Base-by-base conservation (phyloP, 2,329 filamentous ascomycete genomes). In the Phialemonium atrogriseum region DNA sequence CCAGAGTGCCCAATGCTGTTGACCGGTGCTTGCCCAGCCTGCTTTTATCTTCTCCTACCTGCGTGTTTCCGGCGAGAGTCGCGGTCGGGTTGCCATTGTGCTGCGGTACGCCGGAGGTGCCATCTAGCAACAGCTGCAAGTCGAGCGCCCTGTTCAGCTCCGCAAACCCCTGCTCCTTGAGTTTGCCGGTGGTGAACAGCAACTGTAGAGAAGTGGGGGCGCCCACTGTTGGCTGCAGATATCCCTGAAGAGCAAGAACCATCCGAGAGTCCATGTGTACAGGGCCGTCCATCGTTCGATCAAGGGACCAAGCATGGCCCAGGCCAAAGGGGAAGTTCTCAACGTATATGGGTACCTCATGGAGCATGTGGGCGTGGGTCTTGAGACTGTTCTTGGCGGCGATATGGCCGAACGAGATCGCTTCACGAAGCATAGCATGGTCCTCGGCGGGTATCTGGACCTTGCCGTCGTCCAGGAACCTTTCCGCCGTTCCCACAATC, bases 291-390 rank as follows among this genome's bases (percentile, higher is more conserved):
- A 66, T 45, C 7, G 62, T 46, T 1, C 58, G 54, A 38, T 76
- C 66, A 18, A 94, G 68, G 1, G 83, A 76, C 81, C 87, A 94
- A 4, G 70, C 64, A 11, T 61, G 53, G 3, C 71, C 70, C 4
- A 70, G 68, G 1, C 69, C 64, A 9, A 64, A 62, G 0, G 85
- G 81, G 48, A 89, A 86, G 12, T 73, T 58, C 3, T 73, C 50
- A 3, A 94, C 58, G 36, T 78, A 82, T 9, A 94, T 55, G 0
- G 86, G 86, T 36, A 95, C 68, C 49, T 94, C 84, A 43, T 89
- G 84, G 14, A 76, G 77, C 16, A 62, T 56, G 36, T 80, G 82
- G 45, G 86, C 77, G 0, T 76, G 64, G 15, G 63, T 63, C 66
- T 85, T 88, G 17, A 80, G 67, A 6, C 56, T 45, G 37, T 80